Percentiles rank a stretch among this genome's conserved stretches.
Conservation (phyloP, 139 green algal species). For the Bryopsis sp. region DNA sequence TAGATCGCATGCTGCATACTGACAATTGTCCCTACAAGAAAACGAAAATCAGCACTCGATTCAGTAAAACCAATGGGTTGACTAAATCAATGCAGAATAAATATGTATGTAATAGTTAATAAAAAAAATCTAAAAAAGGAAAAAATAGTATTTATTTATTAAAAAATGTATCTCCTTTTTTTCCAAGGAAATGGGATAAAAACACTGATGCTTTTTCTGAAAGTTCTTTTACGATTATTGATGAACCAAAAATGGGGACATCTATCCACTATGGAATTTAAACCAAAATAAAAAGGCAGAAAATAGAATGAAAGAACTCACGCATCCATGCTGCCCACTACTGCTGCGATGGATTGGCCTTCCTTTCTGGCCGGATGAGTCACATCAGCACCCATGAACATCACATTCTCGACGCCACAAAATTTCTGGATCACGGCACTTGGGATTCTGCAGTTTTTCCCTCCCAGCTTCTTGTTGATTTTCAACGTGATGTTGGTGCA, state of each 20-base stretch:
- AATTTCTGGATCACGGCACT: background rate
- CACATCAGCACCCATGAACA: slow-evolving; percentile 57
- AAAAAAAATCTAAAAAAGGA: background rate
- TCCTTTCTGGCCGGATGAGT: slow-evolving; percentile 40
- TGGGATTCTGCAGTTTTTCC: slow-evolving; percentile 16
- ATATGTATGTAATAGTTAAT: background rate
- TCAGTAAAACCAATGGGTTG: too few species aligned
- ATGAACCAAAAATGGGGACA: too few species aligned
- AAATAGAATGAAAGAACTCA: slow-evolving; percentile 1
- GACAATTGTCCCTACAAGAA: background rate
- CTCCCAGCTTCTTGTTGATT: slow-evolving; percentile 20
- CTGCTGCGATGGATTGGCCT: background rate
- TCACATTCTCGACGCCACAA: slow-evolving; percentile 28
- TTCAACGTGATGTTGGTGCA: slow-evolving; percentile 19
- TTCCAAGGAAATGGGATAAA: too few species aligned
- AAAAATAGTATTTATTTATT: too few species aligned
- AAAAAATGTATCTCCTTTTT: too few species aligned
- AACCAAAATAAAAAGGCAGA: too few species aligned
- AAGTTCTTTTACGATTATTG: too few species aligned
- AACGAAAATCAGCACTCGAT: too few species aligned
- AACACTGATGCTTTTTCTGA: too few species aligned
- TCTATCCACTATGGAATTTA: too few species aligned
- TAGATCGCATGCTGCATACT: background rate
- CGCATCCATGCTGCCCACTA: background rate
- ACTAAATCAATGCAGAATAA: background rate